phyloP scores from a whole-genome alignment of 176 grass and related monocot species.

The Paspalum notatum region DNA sequence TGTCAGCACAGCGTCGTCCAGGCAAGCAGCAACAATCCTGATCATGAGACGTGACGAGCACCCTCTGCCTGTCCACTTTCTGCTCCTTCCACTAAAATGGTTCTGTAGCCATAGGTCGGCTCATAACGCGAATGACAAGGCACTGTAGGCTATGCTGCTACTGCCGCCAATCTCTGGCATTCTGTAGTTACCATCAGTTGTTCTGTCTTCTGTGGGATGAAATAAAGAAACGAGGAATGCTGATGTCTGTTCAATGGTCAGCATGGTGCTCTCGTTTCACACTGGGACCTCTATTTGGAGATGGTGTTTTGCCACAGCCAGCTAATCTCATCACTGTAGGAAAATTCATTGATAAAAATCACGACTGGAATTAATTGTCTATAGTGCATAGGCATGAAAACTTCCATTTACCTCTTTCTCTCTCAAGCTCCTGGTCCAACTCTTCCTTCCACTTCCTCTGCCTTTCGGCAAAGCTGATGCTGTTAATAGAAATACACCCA shows the following conservation, averaged over 20 bases:
- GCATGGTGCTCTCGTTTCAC: conserved; percentile 61
- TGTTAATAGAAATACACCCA: conserved; percentile 46
- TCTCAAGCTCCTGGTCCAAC: conserved; percentile 85
- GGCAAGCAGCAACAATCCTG: not conserved
- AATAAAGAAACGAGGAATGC: conserved; percentile 11
- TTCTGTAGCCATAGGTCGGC: not conserved
- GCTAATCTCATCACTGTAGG: conserved; percentile 76
- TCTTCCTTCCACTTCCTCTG: conserved; percentile 95
- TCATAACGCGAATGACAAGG: not conserved
- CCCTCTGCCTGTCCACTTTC: conserved; percentile 16
- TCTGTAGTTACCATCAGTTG: conserved; percentile 25
- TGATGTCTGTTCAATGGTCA: conserved; percentile 41
- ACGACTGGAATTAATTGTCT: conserved; percentile 10
- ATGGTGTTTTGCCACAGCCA: conserved; percentile 70
- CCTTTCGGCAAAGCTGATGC: conserved; percentile 69
- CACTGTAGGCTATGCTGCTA: conserved; percentile 28
- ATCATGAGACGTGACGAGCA: conserved; percentile 26
- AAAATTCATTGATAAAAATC: conserved; percentile 41
- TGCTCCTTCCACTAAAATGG: conserved; percentile 31
- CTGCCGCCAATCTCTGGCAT: conserved; percentile 33
- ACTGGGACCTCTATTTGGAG: conserved; percentile 58
- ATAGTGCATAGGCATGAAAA: conserved; percentile 19
- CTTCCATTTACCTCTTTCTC: conserved; percentile 74
- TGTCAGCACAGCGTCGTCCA: conserved; percentile 32
- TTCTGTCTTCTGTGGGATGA: conserved; percentile 40